Conservation (phyloP, 164 flowering plant genomes). For the Chloranthus sessilifolius region DNA sequence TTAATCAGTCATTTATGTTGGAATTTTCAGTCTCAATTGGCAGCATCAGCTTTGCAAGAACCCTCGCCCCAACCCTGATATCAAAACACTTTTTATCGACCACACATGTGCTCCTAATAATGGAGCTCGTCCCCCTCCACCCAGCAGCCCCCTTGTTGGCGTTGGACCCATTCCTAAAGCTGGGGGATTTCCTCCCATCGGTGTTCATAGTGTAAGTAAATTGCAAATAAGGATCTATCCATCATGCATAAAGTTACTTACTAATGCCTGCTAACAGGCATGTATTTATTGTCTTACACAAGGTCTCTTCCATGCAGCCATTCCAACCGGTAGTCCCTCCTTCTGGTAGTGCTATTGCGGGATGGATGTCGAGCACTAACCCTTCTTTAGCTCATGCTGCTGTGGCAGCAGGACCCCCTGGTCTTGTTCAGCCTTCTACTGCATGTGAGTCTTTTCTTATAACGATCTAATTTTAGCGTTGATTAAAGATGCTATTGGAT, state of each 20-base stretch:
- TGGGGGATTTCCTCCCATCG: conserved; percentile 18
- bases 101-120: conserved; percentile 18
- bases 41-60: conserved; percentile 20
- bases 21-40: conserved; percentile 19
- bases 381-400: conserved; percentile 17
- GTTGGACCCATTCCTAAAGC: conserved; percentile 17
- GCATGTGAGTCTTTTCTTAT: conserved; percentile 7
- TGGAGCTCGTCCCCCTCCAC: conserved; percentile 16
- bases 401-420: conserved; percentile 17
- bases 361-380: conserved; percentile 16
- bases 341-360: conserved; percentile 16
- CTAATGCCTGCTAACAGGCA: neutral
- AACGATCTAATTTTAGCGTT: neutral
- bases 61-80: conserved; percentile 19
- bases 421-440: conserved; percentile 18
- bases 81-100: conserved; percentile 19
- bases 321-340: conserved; percentile 20
- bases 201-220: conserved; percentile 15
- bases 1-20: neutral
- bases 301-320: conserved; percentile 9
- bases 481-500: neutral
- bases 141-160: conserved; percentile 10
- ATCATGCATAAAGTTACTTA: neutral
- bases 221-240: neutral
- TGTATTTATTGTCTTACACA: neutral